Conservation (phyloP, 2,329 filamentous ascomycete genomes). For the Apiospora kogelbergensis region DNA sequence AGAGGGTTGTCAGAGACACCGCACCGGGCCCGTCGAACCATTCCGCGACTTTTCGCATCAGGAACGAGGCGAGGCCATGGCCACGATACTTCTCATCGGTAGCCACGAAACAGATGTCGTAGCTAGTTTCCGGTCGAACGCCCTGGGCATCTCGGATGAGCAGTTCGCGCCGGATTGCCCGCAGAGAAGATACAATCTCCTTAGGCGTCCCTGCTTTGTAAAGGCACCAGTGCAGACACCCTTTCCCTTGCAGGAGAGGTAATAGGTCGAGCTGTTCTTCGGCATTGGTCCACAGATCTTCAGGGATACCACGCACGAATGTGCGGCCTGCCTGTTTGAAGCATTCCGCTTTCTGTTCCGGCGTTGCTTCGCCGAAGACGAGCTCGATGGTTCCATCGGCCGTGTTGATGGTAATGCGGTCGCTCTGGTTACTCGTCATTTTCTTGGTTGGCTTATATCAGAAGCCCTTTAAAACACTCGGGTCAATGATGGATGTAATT, state of each 20-base stretch:
- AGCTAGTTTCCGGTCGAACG: background rate
- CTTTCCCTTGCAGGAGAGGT: background rate
- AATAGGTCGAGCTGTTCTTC: background rate
- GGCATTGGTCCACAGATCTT: background rate
- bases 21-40: conserved; percentile 8
- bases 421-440: background rate
- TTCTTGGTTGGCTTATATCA: background rate
- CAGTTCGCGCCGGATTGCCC: background rate
- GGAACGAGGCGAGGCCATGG: conserved; percentile 2
- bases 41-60: background rate
- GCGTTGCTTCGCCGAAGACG: background rate
- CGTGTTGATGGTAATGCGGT: conserved; percentile 1
- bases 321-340: background rate
- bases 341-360: background rate
- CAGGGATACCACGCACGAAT: background rate
- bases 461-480: background rate
- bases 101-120: background rate
- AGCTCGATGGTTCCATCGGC: background rate
- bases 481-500: background rate
- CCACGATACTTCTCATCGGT: background rate
- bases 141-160: background rate
- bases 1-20: background rate
- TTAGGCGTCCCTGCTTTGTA: background rate
- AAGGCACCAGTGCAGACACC: conserved; percentile 5
- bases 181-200: background rate